These are phyloP conservation scores for Verticillium longisporum DNA, from an alignment of 2,329 filamentous ascomycete species.

Conservation along the genomic window DNA sequence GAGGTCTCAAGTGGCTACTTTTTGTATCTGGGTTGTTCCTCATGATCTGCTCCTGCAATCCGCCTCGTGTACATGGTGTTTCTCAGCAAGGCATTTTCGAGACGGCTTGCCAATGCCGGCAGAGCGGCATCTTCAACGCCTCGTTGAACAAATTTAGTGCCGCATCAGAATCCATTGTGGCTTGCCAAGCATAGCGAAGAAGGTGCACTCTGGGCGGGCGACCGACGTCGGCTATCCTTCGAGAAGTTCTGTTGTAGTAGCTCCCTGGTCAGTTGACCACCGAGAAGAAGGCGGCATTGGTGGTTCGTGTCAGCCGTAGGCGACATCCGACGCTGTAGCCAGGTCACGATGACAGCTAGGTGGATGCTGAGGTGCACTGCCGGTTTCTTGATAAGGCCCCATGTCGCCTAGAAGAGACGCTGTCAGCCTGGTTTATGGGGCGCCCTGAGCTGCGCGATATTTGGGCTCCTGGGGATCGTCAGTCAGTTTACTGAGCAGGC, in stretches of 20 bases:
- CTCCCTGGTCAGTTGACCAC: not conserved
- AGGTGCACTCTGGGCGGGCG: not conserved
- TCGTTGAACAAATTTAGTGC: not conserved
- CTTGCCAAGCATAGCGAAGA: not conserved
- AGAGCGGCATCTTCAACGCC: not conserved
- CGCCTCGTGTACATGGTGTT: not conserved
- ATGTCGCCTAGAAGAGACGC: not conserved
- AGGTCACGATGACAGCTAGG: not conserved
- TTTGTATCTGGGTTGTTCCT: not conserved
- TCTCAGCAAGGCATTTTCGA: not conserved
- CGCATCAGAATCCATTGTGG: not conserved
- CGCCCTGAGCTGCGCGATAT: not conserved
- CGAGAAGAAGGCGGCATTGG: not conserved
- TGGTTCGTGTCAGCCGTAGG: not conserved
- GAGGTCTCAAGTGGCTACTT: not conserved
- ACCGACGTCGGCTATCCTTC: not conserved
- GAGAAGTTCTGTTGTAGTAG: not conserved
- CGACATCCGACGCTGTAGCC: not conserved
- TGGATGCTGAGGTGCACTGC: not conserved
- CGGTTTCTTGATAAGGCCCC: not conserved
- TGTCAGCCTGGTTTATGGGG: not conserved
- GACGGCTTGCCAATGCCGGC: not conserved
- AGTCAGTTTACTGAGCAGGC: not conserved
- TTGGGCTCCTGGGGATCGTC: not conserved
- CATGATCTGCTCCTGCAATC: not conserved